Base-by-base conservation (phyloP, 139 green algal genomes). In the Chlamydomonas sp. region DNA sequence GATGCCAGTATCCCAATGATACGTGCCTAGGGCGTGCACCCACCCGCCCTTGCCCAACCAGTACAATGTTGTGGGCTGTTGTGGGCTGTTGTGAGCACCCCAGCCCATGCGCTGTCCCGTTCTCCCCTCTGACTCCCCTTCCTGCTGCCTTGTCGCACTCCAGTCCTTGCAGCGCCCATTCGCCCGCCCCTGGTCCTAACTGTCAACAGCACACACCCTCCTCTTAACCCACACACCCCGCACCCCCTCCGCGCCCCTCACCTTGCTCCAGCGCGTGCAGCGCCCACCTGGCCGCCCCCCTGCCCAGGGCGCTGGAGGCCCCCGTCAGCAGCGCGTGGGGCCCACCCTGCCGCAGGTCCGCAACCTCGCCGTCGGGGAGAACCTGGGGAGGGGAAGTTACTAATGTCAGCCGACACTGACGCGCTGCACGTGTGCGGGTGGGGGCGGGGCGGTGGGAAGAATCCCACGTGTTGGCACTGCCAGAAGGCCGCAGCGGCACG, bases 321-420 rank as follows among this genome's bases (percentile, higher is more conserved):
- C 89, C 89, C 0, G 49, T 78, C 20, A 89, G 60, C 57, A 92
- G 85, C 62, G 58, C 67, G 6, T 60, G 72, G 18, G 67, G 72
- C 7, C 87, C 89, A 17, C 31, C 31, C 31, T 57, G 78, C 4
- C 83, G 83, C 64, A 92, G 85, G 77, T 90, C 85, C 6, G n/a
- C 8, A 9, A 88, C 66, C 77, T 92, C 89, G 17, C 89, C 89
- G 4, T 80, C 78, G 1, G 84, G 78, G 2, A 88, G 67, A 12
- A 83, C 77, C 31, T 72, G 83, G n/a, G 63, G 10, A 3, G 10
- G 66, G 66, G 10, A 71, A 71, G 10, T 18, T 14, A 71, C 9
- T 71, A 71, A 18, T 71, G 66, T 18, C 9, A 18, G 12, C 12
- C 12, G 10, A 71, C 66, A 71, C 9, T 71, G 66, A 10, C 9